A percentile compares a stretch with the other conserved stretches of the same genome.
Evolutionary conservation across 495 filamentous ascomycete genomes (phyloP).

Genomic region (Neurospora sp.): DNA sequence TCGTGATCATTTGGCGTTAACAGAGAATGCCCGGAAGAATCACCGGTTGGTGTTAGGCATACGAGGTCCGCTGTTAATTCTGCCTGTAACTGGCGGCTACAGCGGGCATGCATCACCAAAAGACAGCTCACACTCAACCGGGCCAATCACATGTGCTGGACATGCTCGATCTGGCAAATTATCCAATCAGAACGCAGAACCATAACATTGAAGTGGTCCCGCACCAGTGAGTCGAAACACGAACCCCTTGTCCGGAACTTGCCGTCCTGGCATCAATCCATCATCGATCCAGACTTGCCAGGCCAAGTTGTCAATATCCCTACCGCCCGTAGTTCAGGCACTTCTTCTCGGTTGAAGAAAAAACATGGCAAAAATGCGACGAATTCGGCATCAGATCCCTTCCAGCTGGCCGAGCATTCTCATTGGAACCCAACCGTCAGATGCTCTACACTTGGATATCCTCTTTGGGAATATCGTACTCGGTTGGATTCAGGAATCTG

Average conservation of each 20-base stretch:
- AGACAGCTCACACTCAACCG: constrained; percentile 13
- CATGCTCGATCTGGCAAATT: constrained; percentile 6
- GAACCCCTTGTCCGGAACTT: constrained; percentile 6
- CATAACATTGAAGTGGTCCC: constrained; percentile 10
- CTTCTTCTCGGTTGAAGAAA: background rate
- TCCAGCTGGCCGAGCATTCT: background rate
- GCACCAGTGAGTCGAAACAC: constrained; percentile 14
- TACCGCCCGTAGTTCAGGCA: too few relatives aligned
- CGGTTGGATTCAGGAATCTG: background rate
- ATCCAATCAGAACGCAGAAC: constrained; percentile 14
- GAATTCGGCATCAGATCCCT: background rate
- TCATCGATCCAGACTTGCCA: background rate
- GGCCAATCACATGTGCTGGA: constrained; percentile 18
- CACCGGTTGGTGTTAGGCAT: background rate
- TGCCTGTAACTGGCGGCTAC: background rate
- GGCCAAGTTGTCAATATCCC: background rate
- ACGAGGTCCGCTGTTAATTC: background rate
- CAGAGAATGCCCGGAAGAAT: background rate
- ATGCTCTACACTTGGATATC: background rate
- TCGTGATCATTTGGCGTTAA: background rate
- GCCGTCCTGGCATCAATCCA: background rate
- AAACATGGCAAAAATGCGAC: background rate
- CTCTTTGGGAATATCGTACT: background rate
- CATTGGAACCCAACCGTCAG: background rate
- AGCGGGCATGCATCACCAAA: constrained; percentile 1